Conservation (phyloP, 441 rosid species). For the Lepidium campestre region DNA sequence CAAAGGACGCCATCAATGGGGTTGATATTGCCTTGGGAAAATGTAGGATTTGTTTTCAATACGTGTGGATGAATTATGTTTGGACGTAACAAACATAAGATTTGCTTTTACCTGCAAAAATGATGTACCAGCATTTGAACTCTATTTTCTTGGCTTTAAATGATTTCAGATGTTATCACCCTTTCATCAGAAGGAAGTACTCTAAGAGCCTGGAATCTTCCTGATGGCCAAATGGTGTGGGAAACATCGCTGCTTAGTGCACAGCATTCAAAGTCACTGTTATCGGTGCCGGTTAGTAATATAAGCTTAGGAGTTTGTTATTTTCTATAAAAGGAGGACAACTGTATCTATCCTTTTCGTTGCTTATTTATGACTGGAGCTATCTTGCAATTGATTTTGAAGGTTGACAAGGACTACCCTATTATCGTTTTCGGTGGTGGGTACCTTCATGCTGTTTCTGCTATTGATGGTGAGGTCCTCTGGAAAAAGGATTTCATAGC, state of each 20-base stretch:
- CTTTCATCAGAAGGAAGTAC: constrained; percentile 80
- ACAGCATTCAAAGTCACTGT: constrained; percentile 51
- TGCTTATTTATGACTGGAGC: constrained; percentile 3
- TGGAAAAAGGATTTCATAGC: constrained; percentile 81
- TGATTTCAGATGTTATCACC: constrained; percentile 69
- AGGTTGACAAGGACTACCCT: constrained; percentile 62
- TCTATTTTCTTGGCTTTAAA: constrained; percentile 10
- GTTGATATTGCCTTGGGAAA: constrained; percentile 83
- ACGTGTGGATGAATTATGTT: background rate
- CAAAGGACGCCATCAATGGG: constrained; percentile 63
- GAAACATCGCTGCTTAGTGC: constrained; percentile 67
- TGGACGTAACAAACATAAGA: background rate
- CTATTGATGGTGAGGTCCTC: constrained; percentile 76
- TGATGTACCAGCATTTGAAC: background rate
- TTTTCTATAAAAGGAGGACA: background rate
- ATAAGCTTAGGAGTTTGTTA: constrained; percentile 3
- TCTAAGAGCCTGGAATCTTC: constrained; percentile 97
- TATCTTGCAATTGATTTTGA: constrained; percentile 53
- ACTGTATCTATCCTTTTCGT: background rate
- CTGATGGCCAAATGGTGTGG: constrained; percentile 99
- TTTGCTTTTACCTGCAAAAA: constrained; percentile 5
- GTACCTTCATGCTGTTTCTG: constrained; percentile 80
- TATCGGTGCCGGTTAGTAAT: constrained; percentile 63
- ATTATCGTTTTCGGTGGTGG: constrained; percentile 68
- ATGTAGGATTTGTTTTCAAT: constrained; percentile 38